These are phyloP conservation scores for Talaromyces sp. DNA, from an alignment of 2,329 filamentous ascomycete species.

Conservation along the genomic window DNA sequence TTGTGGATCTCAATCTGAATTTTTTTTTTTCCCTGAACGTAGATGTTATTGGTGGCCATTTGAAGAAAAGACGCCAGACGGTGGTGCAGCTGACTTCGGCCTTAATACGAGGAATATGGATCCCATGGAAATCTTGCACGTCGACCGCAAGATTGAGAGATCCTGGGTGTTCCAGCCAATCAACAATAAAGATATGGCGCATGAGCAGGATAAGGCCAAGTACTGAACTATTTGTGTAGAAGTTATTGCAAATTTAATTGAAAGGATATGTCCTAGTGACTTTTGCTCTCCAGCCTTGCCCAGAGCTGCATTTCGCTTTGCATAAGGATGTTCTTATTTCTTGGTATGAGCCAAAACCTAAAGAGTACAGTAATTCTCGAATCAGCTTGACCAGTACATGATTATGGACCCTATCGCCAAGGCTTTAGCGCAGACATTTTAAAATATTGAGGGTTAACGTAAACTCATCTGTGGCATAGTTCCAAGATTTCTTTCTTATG, in stretches of 20 bases:
- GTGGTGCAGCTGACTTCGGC: conserved; percentile 3
- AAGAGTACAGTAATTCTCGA: too few relatives aligned
- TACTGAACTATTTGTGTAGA: conserved; percentile 2
- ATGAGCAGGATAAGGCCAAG: conserved; percentile 6
- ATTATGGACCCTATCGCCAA: too few relatives aligned
- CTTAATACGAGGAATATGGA: conserved; percentile 10
- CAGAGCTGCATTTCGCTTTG: too few relatives aligned
- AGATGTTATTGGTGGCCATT: conserved; percentile 10
- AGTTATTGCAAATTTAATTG: neutral
- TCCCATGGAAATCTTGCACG: conserved; percentile 4
- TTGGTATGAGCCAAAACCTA: too few relatives aligned
- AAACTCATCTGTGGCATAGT: too few relatives aligned
- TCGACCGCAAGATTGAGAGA: conserved; percentile 4
- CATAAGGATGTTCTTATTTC: too few relatives aligned
- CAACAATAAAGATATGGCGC: conserved; percentile 5
- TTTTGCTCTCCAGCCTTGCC: too few relatives aligned
- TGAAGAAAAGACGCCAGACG: conserved; percentile 3
- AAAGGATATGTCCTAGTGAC: too few relatives aligned
- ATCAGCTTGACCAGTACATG: too few relatives aligned
- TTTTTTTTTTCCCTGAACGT: neutral
- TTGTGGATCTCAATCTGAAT: neutral
- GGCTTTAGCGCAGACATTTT: too few relatives aligned
- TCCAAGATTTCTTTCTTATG: too few relatives aligned
- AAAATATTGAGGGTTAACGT: too few relatives aligned
- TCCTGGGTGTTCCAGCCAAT: neutral